A percentile compares a stretch with the other conserved stretches of the same genome.
Conservation (phyloP, 2,329 filamentous ascomycete genomes). For the Trichophyton simii region DNA sequence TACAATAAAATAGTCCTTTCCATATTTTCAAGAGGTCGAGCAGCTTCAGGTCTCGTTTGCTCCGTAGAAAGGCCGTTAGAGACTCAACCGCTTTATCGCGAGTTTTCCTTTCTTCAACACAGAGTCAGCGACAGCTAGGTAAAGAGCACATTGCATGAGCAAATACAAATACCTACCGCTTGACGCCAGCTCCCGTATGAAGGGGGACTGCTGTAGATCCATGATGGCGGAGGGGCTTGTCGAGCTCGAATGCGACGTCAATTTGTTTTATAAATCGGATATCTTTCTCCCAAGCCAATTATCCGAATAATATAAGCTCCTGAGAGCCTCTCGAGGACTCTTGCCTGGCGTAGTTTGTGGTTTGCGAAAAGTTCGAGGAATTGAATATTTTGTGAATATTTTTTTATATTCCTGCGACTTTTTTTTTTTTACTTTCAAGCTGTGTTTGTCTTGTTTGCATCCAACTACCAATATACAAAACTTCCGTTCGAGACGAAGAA, state of each 20-base stretch:
- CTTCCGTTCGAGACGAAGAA: not conserved
- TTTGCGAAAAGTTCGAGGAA: not conserved
- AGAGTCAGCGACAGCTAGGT: constrained; percentile 9
- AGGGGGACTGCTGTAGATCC: constrained; percentile 46
- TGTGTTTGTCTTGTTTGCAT: constrained; percentile 5
- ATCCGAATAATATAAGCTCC: not conserved
- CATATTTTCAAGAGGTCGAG: constrained; percentile 76
- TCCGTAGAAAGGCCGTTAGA: constrained; percentile 63
- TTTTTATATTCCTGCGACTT: not conserved
- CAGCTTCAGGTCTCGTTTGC: constrained; percentile 48
- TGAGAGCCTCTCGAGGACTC: not conserved
- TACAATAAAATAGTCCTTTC: constrained; percentile 85
- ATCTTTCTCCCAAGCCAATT: not conserved
- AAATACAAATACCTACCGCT: constrained; percentile 48
- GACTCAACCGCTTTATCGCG: constrained; percentile 66
- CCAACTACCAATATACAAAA: not conserved
- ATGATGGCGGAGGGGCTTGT: not conserved
- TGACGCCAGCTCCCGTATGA: constrained; percentile 71
- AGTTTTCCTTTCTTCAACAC: constrained; percentile 54
- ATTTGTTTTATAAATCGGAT: not conserved
- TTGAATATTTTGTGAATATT: not conserved
- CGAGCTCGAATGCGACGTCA: not conserved
- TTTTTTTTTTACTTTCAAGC: not conserved
- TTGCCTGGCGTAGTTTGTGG: not conserved
- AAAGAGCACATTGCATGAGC: constrained; percentile 6